Base-by-base conservation (phyloP, 441 rosid genomes). In the Iberis amara region DNA sequence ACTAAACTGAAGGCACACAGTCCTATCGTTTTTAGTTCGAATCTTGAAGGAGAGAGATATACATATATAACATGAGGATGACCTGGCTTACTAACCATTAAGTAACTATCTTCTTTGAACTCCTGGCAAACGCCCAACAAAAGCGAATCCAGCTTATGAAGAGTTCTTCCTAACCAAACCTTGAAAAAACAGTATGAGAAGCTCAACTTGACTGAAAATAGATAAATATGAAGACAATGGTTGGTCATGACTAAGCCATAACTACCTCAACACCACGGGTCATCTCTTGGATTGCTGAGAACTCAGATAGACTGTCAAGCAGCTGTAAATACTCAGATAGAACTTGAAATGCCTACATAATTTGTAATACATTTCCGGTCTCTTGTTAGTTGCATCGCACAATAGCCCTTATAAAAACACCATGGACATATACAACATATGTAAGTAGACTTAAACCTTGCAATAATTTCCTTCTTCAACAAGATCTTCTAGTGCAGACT, bases 121-220 rank as follows among this genome's bases (percentile, higher is more conserved):
- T 83, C 90, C 68, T 86, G 95, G 76, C 99, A 92, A 31, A 92
- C 92, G 44, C 89, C 97, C 74, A 92, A 60, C 68, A 92, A 71
- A 47, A 92, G 92, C 9, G 99, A 80, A 69, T 92, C 99, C 69
- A 92, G 72, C 81, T 79, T 89, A 61, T 86, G 96, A 70, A 92
- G 99, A 65, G 99, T 86, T 71, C 80, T 84, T 70, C 92, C 97
- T 76, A 92, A 64, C 99, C 99, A 92, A 75, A 80, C 94, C 99
- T 92, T 61, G 42, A 72, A 62, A 70, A 51, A 51, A 18, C 21
- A 49, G 61, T 47, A 62, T 36, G 64, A 66, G 68, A 42, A 44
- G 52, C 39, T 39, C 36, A 68, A 56, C 27, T 41, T 18, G 12
- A 51, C 64, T 65, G 45, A 48, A 5, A 46, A 32, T 46, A 13